phyloP scores from a whole-genome alignment of 139 green algal genomes.

The Marvania coccoides region DNA sequence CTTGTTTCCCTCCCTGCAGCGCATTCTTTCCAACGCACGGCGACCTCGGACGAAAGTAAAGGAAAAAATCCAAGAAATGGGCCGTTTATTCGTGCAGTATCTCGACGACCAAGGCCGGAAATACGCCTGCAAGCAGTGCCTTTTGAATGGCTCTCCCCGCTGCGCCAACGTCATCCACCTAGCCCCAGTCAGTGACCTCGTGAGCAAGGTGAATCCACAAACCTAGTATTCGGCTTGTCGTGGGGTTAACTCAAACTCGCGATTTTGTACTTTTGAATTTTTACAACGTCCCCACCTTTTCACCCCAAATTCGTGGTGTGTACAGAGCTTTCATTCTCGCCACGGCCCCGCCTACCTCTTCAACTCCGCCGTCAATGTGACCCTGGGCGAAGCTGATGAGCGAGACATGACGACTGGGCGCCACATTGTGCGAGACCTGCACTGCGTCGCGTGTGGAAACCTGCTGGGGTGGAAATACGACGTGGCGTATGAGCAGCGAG shows the following conservation, averaged over 20 bases:
- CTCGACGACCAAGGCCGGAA: neutral
- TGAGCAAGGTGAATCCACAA: neutral
- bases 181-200: neutral
- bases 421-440: constrained; percentile 1
- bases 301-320: no score
- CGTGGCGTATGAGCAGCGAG: neutral
- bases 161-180: neutral
- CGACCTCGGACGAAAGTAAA: no score
- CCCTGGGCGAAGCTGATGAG: constrained; percentile 1
- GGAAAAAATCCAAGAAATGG: neutral
- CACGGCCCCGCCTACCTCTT: constrained; percentile 12
- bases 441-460: neutral
- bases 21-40: no score
- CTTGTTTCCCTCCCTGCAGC: no score
- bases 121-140: neutral
- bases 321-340: constrained; percentile 11
- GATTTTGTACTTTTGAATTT: neutral
- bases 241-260: neutral
- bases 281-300: neutral
- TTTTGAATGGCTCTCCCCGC: neutral
- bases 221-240: neutral
- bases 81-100: neutral
- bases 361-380: neutral
- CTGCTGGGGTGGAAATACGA: constrained; percentile 1
- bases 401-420: constrained; percentile 6